Evolutionary conservation across 495 filamentous ascomycete genomes (phyloP).

Genomic region (Darksidea phi): DNA sequence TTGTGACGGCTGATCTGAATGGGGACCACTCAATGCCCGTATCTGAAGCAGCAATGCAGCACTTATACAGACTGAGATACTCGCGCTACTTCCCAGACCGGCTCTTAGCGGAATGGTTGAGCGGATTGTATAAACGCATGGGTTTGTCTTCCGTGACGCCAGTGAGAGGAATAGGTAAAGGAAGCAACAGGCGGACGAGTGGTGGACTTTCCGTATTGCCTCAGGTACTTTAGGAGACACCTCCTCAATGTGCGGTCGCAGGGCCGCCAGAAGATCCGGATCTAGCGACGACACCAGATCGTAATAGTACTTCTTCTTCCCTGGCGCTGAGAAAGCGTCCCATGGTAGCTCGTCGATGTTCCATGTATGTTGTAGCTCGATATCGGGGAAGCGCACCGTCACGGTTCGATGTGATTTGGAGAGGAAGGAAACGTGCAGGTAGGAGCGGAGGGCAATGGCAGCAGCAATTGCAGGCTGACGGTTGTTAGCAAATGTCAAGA

Average conservation of each 20-base stretch:
- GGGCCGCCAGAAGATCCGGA: slow-evolving; percentile 69
- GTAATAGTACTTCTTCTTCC: slow-evolving; percentile 91
- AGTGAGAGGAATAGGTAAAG: slow-evolving; percentile 91
- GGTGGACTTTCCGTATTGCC: slow-evolving; percentile 73
- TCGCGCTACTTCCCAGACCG: slow-evolving; percentile 89
- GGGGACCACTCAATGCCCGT: slow-evolving; percentile 79
- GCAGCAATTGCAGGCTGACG: slow-evolving; percentile 82
- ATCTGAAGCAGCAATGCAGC: slow-evolving; percentile 85
- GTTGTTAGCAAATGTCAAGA: slow-evolving; percentile 5
- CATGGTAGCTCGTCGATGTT: slow-evolving; percentile 87
- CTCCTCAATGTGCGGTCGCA: slow-evolving; percentile 68
- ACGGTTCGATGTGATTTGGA: slow-evolving; percentile 83
- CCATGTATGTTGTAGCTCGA: slow-evolving; percentile 84
- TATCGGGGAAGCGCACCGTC: slow-evolving; percentile 82
- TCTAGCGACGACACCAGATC: slow-evolving; percentile 82
- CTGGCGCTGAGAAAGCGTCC: slow-evolving; percentile 70
- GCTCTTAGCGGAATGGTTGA: slow-evolving; percentile 93
- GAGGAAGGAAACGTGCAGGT: slow-evolving; percentile 87
- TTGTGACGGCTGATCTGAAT: slow-evolving; percentile 77
- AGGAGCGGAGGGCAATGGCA: slow-evolving; percentile 89
- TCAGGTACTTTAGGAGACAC: slow-evolving; percentile 65
- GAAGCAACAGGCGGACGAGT: slow-evolving; percentile 75
- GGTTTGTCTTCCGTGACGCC: slow-evolving; percentile 70
- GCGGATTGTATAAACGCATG: slow-evolving; percentile 84
- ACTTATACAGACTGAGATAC: slow-evolving; percentile 85